Base-by-base conservation (phyloP, 2,329 filamentous ascomycete species). In the Fonsecaea monophora region DNA sequence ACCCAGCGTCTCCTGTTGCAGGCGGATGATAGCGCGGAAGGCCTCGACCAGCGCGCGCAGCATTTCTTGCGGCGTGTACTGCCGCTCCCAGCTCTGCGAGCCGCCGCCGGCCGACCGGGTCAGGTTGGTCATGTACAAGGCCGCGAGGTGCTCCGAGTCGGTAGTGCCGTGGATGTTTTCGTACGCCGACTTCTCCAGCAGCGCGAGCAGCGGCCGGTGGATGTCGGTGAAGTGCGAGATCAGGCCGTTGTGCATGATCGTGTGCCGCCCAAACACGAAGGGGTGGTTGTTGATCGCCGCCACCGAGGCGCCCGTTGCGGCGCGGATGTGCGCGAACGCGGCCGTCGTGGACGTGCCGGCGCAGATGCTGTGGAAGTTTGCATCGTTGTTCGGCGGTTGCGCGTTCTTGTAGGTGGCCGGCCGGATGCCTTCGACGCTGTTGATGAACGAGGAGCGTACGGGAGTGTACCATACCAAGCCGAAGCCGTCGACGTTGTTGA, bases 161-260 rank as follows among this genome's bases (percentile, higher is more conserved):
- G 84, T 86, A 15, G 79, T 80, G 0, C 84, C 84, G 18, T 79
- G 74, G 21, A 86, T 78, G 61, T 82, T 80, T 60, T 77, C 79
- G 70, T 83, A 85, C 0, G 80, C 78, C 58, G 84, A 82, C 35
- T 81, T 79, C 45, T 77, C 78, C 68, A 86, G 76, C 5, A 81
- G 74, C 21, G 78, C 75, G 12, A 78, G 80, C 67, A 86, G 74
- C 30, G 81, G 78, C 8, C 83, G 79, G 35, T 82, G 80, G 57
- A 86, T 82, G 7, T 74, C 68, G 1, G 76, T 70, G 72, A 86
- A 86, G 68, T 81, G 75, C 10, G 79, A 79, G 38, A 85, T 78
- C 15, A 80, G 80, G 1, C 84, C 84, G 71, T 86, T 86, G 76
- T 86, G 84, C 84, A 86, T 86, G 73, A 86, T 83, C 8, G 78